phyloP scores from a whole-genome alignment of 257 asterid species.

The Solanum pinnatisectum region DNA sequence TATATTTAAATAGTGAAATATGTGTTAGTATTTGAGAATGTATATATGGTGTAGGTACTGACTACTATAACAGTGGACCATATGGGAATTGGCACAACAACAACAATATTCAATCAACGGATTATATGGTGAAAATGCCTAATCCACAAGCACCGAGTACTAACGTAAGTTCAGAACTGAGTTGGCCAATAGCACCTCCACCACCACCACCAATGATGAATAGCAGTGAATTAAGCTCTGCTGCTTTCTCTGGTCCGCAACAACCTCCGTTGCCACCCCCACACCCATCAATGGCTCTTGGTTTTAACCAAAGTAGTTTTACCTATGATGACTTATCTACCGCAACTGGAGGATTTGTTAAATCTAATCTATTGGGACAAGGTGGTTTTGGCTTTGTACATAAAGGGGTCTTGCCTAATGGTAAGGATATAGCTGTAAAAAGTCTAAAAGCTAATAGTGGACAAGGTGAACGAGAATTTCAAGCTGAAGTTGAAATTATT shows the following conservation, averaged over 20 bases:
- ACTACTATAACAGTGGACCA: conserved; percentile 24
- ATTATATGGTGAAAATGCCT: conserved; percentile 38
- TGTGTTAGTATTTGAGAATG: conserved; percentile 37
- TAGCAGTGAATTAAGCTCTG: conserved; percentile 60
- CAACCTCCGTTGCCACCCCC: conserved; percentile 36
- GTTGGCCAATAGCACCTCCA: conserved; percentile 66
- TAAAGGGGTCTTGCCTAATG: conserved; percentile 48
- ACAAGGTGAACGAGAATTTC: conserved; percentile 61
- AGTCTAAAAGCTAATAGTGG: conserved; percentile 50
- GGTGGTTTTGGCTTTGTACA: conserved; percentile 61
- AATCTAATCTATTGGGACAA: conserved; percentile 34
- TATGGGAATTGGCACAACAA: conserved; percentile 34
- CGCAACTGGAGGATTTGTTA: conserved; percentile 36
- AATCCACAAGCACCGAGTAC: conserved; percentile 32
- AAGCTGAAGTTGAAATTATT: conserved; percentile 57
- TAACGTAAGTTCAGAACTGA: conserved; percentile 52
- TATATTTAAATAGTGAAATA: background rate
- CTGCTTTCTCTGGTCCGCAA: conserved; percentile 49
- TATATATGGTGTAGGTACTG: background rate
- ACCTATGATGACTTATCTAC: conserved; percentile 35
- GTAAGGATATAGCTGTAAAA: conserved; percentile 45
- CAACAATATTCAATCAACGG: conserved; percentile 14
- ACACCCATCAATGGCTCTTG: conserved; percentile 28
- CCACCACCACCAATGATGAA: conserved; percentile 68
- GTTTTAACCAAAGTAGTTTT: conserved; percentile 42